Percentiles rank a stretch among this genome's conserved stretches.
phyloP scores from a whole-genome alignment of 2,329 filamentous ascomycete species.

The Penicillium freii region DNA sequence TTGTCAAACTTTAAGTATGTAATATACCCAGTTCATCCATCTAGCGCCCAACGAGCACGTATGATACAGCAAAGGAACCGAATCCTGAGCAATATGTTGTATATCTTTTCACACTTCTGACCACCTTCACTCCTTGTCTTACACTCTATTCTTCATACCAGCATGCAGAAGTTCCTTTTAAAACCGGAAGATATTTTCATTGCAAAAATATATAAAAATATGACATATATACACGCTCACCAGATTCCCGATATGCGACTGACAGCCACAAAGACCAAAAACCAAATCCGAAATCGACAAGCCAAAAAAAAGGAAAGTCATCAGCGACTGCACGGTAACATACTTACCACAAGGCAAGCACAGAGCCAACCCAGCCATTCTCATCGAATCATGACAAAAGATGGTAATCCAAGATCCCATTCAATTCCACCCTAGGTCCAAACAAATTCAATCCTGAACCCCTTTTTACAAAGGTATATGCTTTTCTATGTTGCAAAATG shows the following conservation, averaged over 20 bases:
- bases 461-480: background rate
- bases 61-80: background rate
- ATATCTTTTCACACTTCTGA: background rate
- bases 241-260: background rate
- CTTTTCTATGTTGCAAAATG: background rate
- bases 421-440: slow-evolving; percentile 1
- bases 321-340: slow-evolving; percentile 1
- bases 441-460: background rate
- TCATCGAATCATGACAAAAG: slow-evolving; percentile 10
- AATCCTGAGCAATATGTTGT: background rate
- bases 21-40: background rate
- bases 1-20: background rate
- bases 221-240: slow-evolving; percentile 4
- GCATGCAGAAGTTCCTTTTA: background rate
- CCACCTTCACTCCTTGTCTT: background rate
- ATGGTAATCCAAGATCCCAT: background rate
- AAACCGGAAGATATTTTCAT: background rate
- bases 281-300: background rate
- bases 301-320: slow-evolving; percentile 10
- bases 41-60: background rate
- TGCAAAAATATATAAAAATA: background rate
- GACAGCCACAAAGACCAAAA: background rate
- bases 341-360: background rate
- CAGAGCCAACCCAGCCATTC: background rate
- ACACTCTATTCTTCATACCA: too few relatives aligned